Percentiles rank a stretch among this genome's conserved stretches.
Evolutionary conservation across 805 yeast genomes (phyloP).

Genomic region (Priceomyces melissophilus): DNA sequence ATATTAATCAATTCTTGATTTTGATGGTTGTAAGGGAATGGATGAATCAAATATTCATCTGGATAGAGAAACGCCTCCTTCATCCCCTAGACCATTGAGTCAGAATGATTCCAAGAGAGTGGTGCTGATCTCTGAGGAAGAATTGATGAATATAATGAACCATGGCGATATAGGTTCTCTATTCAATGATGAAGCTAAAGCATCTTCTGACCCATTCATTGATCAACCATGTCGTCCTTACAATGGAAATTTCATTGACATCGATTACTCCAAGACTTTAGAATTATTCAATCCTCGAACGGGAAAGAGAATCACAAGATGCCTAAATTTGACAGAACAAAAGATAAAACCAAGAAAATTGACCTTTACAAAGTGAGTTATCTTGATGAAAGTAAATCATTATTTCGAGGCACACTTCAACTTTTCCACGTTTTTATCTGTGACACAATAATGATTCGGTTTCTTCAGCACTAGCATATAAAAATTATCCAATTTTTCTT

Average conservation of each 20-base stretch:
- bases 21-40: too few relatives aligned
- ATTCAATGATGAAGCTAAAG: conserved; percentile 1
- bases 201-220: too few relatives aligned
- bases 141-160: not conserved
- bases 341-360: conserved; percentile 38
- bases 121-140: conserved; percentile 4
- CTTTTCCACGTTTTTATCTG: conserved; percentile 2
- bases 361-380: conserved; percentile 16
- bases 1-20: too few relatives aligned
- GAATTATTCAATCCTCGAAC: conserved; percentile 42
- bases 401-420: conserved; percentile 6
- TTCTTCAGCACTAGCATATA: conserved; percentile 7
- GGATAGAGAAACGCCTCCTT: too few relatives aligned
- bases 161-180: conserved; percentile 1
- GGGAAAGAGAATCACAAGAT: conserved; percentile 31
- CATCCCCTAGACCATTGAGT: too few relatives aligned
- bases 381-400: not conserved
- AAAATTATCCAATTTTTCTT: conserved; percentile 4
- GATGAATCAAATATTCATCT: too few relatives aligned
- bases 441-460: conserved; percentile 12
- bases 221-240: too few relatives aligned
- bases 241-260: not conserved
- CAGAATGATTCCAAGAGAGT: not conserved
- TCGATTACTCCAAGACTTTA: conserved; percentile 33
- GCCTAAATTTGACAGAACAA: conserved; percentile 26